Percentiles rank a stretch among this genome's conserved stretches.
Conservation (phyloP, 192 early-diverging fungal genomes). For the Coemansia reversa region DNA sequence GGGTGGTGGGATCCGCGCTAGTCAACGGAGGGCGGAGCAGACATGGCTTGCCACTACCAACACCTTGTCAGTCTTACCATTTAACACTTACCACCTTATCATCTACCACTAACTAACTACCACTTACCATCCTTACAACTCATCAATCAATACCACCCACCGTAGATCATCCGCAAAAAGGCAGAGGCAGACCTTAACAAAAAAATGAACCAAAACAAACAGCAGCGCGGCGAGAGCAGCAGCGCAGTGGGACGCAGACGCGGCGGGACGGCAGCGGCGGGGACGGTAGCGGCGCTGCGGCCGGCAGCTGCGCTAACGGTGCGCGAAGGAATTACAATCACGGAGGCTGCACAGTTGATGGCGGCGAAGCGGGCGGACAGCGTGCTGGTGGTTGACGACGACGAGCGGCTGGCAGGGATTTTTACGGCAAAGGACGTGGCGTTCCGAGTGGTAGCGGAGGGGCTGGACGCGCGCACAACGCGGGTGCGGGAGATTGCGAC, state of each 20-base stretch:
- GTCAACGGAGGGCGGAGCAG: no score
- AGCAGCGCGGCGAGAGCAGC: conserved; percentile 17
- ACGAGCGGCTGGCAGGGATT: conserved; percentile 90
- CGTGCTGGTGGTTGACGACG: conserved; percentile 90
- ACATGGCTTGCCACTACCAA: neutral
- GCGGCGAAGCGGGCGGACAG: conserved; percentile 96
- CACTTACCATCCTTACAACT: neutral
- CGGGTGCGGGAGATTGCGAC: conserved; percentile 90
- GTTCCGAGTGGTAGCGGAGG: conserved; percentile 88
- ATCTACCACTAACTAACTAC: neutral
- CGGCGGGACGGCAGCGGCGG: conserved; percentile 34
- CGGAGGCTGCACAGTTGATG: conserved; percentile 91
- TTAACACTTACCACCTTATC: neutral
- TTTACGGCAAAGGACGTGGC: conserved; percentile 98
- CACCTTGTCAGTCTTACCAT: conserved; percentile 15
- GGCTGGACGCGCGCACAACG: conserved; percentile 62
- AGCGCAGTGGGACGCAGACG: conserved; percentile 33
- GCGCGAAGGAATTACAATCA: conserved; percentile 70
- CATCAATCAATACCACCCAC: neutral
- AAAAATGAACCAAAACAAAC: conserved; percentile 55
- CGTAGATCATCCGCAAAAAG: conserved; percentile 72
- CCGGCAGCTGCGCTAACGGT: conserved; percentile 86
- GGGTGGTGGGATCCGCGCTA: no score
- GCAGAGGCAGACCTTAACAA: conserved; percentile 70
- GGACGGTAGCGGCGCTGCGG: conserved; percentile 88